A percentile compares a stretch with the other conserved stretches of the same genome.
Evolutionary conservation across 1,284 basidiomycete genomes (phyloP).

Genomic region (Cutaneotrichosporon mucoides): DNA sequence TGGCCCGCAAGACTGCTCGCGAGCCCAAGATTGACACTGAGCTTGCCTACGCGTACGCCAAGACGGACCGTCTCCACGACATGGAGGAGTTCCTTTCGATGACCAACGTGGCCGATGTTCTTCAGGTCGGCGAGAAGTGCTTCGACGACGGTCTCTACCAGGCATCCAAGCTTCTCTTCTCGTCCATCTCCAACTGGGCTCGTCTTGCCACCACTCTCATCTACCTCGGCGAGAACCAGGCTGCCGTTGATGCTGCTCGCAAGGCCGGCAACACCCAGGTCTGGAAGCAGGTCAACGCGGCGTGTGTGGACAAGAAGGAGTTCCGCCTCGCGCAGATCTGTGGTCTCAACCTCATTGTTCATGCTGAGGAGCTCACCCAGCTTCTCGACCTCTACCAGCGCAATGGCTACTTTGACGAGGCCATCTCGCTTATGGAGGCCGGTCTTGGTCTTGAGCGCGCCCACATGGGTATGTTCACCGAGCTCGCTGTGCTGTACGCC

Average conservation of each 20-base stretch:
- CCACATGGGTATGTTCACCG: conserved; percentile 69
- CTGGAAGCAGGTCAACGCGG: conserved; percentile 99
- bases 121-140: conserved; percentile 97
- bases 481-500: conserved; percentile 89
- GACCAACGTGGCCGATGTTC: conserved; percentile 97
- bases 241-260: conserved; percentile 94
- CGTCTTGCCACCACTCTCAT: conserved; percentile 96
- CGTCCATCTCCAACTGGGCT: conserved; percentile 98
- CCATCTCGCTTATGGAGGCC: conserved; percentile 85
- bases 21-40: conserved; percentile 99
- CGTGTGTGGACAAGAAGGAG: conserved; percentile 94
- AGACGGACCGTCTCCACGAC: conserved; percentile 93
- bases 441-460: conserved; percentile 93
- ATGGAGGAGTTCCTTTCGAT: conserved; percentile 99
- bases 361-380: conserved; percentile 75
- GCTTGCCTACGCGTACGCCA: conserved; percentile 92
- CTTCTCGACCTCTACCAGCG: conserved; percentile 85
- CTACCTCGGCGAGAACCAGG: conserved; percentile 96
- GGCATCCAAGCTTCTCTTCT: conserved; percentile 91
- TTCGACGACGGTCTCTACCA: conserved; percentile 99
- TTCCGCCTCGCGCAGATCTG: conserved; percentile 98
- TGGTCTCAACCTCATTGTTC: conserved; percentile 83
- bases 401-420: conserved; percentile 90
- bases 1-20: conserved; percentile 96
- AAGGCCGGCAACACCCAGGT: conserved; percentile 99